Percentiles rank a stretch among this genome's conserved stretches.
Evolutionary conservation across 2,329 filamentous ascomycete genomes (phyloP).

Genomic region (Fusarium nodosum): DNA sequence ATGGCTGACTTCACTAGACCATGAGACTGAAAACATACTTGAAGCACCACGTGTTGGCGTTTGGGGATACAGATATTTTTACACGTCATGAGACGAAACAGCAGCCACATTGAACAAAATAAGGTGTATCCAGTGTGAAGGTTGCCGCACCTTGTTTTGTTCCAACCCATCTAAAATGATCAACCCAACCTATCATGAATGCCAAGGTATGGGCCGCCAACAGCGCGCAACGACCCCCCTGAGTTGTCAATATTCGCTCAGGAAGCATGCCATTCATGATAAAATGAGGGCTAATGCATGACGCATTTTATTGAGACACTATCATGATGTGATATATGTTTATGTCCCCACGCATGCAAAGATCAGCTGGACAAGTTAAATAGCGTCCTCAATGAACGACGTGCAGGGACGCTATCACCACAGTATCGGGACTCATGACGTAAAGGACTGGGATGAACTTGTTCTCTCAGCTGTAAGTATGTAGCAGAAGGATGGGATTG

Average conservation of each 20-base stretch:
- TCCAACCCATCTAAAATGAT: constrained; percentile 36
- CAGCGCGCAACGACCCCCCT: constrained; percentile 12
- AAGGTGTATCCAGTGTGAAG: constrained; percentile 31
- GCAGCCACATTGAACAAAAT: constrained; percentile 18
- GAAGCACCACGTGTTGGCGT: constrained; percentile 40
- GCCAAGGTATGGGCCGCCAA: constrained; percentile 26
- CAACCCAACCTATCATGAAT: constrained; percentile 22
- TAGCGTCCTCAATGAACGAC: background rate
- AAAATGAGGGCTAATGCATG: constrained; percentile 22
- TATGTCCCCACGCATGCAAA: constrained; percentile 19
- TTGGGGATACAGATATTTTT: constrained; percentile 21
- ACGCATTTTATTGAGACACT: constrained; percentile 39
- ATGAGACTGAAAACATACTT: constrained; percentile 1
- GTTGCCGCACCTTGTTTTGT: constrained; percentile 40
- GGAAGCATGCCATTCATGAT: constrained; percentile 9
- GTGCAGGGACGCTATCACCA: background rate
- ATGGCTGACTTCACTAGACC: background rate
- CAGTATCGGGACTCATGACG: constrained; percentile 37
- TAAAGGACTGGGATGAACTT: constrained; percentile 31
- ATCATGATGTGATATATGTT: constrained; percentile 8
- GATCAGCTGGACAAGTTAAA: constrained; percentile 19
- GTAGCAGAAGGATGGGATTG: constrained; percentile 1
- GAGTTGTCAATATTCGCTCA: constrained; percentile 16
- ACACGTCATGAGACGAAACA: constrained; percentile 47
- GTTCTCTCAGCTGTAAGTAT: constrained; percentile 17